Evolutionary conservation across 768 basidiomycete genomes (phyloP).

Genomic region (Mycena metata): DNA sequence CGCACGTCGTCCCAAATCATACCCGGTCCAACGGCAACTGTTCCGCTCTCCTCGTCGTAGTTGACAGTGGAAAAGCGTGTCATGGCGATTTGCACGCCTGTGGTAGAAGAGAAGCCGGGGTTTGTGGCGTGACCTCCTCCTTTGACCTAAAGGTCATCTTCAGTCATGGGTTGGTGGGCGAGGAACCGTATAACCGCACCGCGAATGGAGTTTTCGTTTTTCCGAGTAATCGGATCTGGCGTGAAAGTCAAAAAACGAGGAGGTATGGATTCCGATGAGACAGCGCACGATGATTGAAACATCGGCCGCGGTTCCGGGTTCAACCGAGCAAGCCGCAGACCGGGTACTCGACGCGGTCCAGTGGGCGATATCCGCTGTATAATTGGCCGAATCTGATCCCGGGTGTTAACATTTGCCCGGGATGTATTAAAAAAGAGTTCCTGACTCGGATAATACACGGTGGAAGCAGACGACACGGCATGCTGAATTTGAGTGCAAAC

Average conservation of each 20-base stretch:
- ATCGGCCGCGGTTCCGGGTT: conserved; percentile 68
- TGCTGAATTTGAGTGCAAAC: conserved; percentile 54
- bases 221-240: conserved; percentile 63
- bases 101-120: conserved; percentile 70
- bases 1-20: conserved; percentile 75
- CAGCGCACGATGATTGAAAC: conserved; percentile 62
- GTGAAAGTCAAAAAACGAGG: background rate
- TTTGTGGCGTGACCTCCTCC: conserved; percentile 73
- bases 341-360: conserved; percentile 67
- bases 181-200: conserved; percentile 52
- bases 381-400: conserved; percentile 45
- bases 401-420: background rate
- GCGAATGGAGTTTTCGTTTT: conserved; percentile 65
- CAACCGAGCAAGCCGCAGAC: conserved; percentile 65
- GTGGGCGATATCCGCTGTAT: conserved; percentile 59
- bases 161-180: background rate
- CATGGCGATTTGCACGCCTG: conserved; percentile 72
- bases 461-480: conserved; percentile 58
- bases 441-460: conserved; percentile 60
- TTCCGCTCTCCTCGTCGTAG: conserved; percentile 56
- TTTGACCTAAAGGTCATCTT: conserved; percentile 60
- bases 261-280: background rate
- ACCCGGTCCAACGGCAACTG: conserved; percentile 58
- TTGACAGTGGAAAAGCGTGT: conserved; percentile 58
- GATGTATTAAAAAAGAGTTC: background rate